Conservation (phyloP, 306 rosid genomes). For the Malus sieversii region DNA sequence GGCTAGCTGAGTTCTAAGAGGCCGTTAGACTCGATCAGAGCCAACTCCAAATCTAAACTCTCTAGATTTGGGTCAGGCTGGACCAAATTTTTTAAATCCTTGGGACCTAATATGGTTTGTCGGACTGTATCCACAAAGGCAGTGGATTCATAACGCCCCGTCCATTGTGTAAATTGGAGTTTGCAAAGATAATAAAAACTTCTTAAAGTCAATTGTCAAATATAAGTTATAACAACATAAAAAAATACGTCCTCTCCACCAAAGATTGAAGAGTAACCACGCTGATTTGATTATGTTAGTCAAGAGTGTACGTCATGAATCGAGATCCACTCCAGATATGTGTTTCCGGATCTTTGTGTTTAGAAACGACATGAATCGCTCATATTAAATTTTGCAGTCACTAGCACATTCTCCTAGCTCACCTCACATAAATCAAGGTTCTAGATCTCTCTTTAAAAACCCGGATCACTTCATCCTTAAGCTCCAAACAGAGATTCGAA, state of each 20-base stretch:
- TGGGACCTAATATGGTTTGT: background rate
- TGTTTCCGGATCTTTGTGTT: too few species aligned
- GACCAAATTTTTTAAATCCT: background rate
- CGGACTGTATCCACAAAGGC: background rate
- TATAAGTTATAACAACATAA: background rate
- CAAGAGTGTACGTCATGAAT: too few species aligned
- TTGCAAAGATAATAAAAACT: background rate
- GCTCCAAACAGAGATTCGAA: too few species aligned
- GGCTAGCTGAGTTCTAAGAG: background rate
- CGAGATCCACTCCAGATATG: rapidly evolving
- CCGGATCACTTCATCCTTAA: too few species aligned
- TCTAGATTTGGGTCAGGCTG: background rate
- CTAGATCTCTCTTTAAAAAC: too few species aligned
- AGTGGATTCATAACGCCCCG: background rate
- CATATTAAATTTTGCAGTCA: too few species aligned
- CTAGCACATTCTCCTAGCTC: too few species aligned
- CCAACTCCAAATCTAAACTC: background rate
- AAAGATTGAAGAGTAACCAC: background rate
- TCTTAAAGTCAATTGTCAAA: background rate
- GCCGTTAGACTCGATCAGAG: background rate
- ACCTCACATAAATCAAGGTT: too few species aligned
- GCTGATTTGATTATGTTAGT: background rate
- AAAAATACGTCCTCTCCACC: background rate
- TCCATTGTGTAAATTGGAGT: background rate
- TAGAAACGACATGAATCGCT: too few species aligned